Conservation (phyloP, 2,329 filamentous ascomycete species). For the Penicillium occitanis region DNA sequence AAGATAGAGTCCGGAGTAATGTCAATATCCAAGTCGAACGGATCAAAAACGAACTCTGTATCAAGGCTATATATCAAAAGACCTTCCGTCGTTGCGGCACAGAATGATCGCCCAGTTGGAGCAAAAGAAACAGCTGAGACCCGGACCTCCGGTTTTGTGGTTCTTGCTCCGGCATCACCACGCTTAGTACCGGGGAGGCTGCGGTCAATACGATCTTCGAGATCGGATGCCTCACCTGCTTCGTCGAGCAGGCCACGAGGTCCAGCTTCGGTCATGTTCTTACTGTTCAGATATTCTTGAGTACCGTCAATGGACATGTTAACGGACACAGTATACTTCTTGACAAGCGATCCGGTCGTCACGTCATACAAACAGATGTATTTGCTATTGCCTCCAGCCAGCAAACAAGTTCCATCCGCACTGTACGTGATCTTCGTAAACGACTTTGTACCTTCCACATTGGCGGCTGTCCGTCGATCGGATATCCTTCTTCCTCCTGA, state of each 20-base stretch:
- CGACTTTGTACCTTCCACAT: conserved; percentile 82
- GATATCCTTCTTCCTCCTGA: conserved; percentile 87
- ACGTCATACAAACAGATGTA: conserved; percentile 98
- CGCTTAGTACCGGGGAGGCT: conserved; percentile 82
- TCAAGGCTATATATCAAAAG: conserved; percentile 92
- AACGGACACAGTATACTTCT: conserved; percentile 92
- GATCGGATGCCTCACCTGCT: conserved; percentile 81
- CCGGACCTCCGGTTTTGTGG: conserved; percentile 74
- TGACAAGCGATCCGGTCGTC: conserved; percentile 82
- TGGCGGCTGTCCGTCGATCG: conserved; percentile 88
- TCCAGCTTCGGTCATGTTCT: conserved; percentile 84
- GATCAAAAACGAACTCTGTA: conserved; percentile 80
- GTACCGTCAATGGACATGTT: conserved; percentile 96
- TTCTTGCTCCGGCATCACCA: conserved; percentile 79
- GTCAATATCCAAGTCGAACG: conserved; percentile 91
- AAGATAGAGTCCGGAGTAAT: conserved; percentile 87
- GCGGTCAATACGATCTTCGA: conserved; percentile 77
- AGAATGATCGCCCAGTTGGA: conserved; percentile 85
- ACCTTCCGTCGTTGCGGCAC: conserved; percentile 91
- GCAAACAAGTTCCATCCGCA: conserved; percentile 83
- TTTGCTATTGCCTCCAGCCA: conserved; percentile 95
- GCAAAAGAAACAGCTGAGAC: conserved; percentile 85
- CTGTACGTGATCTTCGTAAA: conserved; percentile 89
- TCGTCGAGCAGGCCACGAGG: conserved; percentile 82
- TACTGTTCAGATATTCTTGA: conserved; percentile 95